Evolutionary conservation across 2,329 filamentous ascomycete species (phyloP).

Genomic region (Pseudogymnoascus sp.): DNA sequence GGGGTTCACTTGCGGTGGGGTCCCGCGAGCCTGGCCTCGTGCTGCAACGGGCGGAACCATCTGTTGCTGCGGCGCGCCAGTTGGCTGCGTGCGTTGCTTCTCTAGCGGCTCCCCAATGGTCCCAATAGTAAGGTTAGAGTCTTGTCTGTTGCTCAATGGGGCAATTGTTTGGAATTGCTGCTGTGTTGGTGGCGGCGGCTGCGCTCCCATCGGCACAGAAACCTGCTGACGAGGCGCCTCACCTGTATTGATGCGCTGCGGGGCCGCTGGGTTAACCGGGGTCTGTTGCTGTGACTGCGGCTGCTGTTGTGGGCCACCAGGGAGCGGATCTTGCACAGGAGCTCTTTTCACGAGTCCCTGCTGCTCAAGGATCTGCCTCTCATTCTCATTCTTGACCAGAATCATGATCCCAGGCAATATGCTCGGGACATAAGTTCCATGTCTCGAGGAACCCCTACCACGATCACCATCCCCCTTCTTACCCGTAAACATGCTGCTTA

Average conservation of each 20-base stretch:
- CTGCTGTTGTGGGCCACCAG: not conserved
- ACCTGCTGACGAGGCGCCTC: not conserved
- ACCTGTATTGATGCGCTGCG: not conserved
- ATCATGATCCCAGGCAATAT: not conserved
- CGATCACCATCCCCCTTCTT: not conserved
- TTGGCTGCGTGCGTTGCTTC: not conserved
- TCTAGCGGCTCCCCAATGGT: not conserved
- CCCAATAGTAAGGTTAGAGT: not conserved
- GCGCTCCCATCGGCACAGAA: not conserved
- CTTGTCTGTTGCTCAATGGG: not conserved
- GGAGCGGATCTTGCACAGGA: not conserved
- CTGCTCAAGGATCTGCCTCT: not conserved
- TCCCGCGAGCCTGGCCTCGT: not conserved
- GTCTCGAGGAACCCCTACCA: not conserved
- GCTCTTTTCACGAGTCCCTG: not conserved
- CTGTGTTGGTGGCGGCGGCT: not conserved
- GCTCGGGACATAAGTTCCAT: not conserved
- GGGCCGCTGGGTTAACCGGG: not conserved
- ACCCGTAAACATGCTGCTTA: constrained; percentile 20
- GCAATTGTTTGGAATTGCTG: not conserved
- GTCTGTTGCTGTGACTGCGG: not conserved
- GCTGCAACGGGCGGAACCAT: not conserved
- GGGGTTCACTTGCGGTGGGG: not conserved
- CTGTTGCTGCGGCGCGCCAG: not conserved
- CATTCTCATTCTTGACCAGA: not conserved